These are phyloP conservation scores for Massarina eburnea DNA, from an alignment of 2,329 filamentous ascomycete species.

Conservation along the genomic window DNA sequence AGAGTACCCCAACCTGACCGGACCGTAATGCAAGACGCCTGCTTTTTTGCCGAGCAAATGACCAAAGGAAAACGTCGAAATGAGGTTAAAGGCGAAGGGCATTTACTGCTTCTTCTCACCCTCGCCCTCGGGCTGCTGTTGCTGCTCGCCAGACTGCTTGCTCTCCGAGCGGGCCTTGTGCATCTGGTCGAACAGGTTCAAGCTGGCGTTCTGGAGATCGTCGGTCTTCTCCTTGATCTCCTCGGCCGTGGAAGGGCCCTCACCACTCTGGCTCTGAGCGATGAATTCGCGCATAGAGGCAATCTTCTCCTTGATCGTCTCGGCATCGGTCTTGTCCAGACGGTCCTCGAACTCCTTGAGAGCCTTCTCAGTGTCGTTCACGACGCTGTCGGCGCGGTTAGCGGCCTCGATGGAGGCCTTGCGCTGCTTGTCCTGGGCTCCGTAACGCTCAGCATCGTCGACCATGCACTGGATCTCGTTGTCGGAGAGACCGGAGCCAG, in stretches of 20 bases:
- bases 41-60: slow-evolving; percentile 35
- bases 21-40: slow-evolving; percentile 42
- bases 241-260: slow-evolving; percentile 79
- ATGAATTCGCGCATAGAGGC: slow-evolving; percentile 81
- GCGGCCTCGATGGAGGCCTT: slow-evolving; percentile 93
- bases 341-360: slow-evolving; percentile 95
- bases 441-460: slow-evolving; percentile 95
- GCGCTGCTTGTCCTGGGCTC: slow-evolving; percentile 92
- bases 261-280: slow-evolving; percentile 90
- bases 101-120: slow-evolving; percentile 72
- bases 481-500: slow-evolving; percentile 94
- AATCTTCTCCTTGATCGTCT: slow-evolving; percentile 94
- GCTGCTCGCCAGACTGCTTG: slow-evolving; percentile 46
- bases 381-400: slow-evolving; percentile 93
- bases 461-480: slow-evolving; percentile 97
- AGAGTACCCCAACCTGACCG: slow-evolving; percentile 27
- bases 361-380: slow-evolving; percentile 98
- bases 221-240: slow-evolving; percentile 99
- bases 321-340: slow-evolving; percentile 94
- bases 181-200: slow-evolving; percentile 99
- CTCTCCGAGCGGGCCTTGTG: slow-evolving; percentile 85
- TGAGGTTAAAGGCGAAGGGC: slow-evolving; percentile 15
- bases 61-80: slow-evolving; percentile 26
- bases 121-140: slow-evolving; percentile 54
- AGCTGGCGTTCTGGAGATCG: slow-evolving; percentile 90